Evolutionary conservation across 306 rosid species (phyloP), one percentile per base, ranked within the genome.

Genomic region (Malus asiatica): DNA sequence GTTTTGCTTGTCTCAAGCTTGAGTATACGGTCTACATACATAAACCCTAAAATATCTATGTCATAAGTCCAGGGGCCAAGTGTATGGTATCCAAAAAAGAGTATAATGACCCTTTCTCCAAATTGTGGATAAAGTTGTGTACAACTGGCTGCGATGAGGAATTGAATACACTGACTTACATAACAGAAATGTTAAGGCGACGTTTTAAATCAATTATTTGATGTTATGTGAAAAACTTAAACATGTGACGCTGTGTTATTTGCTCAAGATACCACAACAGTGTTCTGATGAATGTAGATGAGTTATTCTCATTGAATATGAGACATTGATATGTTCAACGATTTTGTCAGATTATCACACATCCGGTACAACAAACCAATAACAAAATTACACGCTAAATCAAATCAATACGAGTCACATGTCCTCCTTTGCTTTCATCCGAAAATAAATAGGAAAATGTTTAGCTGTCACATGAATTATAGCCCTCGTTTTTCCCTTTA

Each of bases 271-370:
- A 48, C 8, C 20, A 15, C 0, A 1, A 5, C 1, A 48, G 3
- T 1, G 3, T 51, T 0, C 0, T 16, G 3, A 2, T 16, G 20
- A 42, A 6, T 51, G 3, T 16, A 2, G 3, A 48, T 15, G 2
- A 51, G 20, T 16, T 20, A 16, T 51, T 51, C 20, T 51, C 20
- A 51, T n/a, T 58, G 29, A n/a, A 22, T n/a, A 58, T 0, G 15
- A 2, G 3, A n/a, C 5, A 58, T 22, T 58, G 14, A 9, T 58
- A 25, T 0, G 11, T 27, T 14, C 38, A 3, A 61, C 4, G 0
- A 0, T 14, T 61, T 6, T 2, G 2, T 4, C 9, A 13, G 7
- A 8, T 55, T 55, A 16, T 57, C 23, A 22, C 3, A 6, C 10
- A 38, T 12, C 19, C 4, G 52, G 4, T 33, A 4, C 22, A n/a